These are phyloP conservation scores for Tolypocladium guangdongense DNA, from an alignment of 2,329 filamentous ascomycete species.

Conservation along the genomic window DNA sequence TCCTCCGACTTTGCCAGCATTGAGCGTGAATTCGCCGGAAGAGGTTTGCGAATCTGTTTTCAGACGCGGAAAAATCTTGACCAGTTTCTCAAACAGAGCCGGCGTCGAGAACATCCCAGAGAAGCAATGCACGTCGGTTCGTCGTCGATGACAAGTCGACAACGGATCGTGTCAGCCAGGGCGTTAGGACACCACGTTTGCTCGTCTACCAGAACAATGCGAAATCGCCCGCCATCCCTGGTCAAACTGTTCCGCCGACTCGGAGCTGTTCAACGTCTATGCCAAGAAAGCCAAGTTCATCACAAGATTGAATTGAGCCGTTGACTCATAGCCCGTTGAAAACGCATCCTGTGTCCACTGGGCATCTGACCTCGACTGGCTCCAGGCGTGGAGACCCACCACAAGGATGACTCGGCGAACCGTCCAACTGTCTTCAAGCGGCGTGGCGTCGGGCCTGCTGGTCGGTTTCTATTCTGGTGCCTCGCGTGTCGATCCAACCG, in stretches of 20 bases:
- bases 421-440: neutral
- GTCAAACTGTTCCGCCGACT: neutral
- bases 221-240: neutral
- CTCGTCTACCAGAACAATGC: neutral
- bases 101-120: neutral
- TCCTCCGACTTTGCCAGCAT: neutral
- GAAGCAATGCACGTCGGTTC: neutral
- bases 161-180: neutral
- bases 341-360: neutral
- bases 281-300: neutral
- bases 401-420: neutral
- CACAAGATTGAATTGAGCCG: neutral
- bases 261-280: neutral
- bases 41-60: neutral
- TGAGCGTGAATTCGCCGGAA: neutral
- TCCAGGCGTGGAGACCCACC: neutral
- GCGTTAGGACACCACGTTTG: neutral
- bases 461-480: neutral
- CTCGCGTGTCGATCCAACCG: slow-evolving; percentile 2
- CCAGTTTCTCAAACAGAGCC: neutral
- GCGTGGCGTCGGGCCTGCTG: neutral
- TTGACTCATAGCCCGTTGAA: neutral
- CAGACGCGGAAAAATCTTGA: neutral
- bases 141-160: neutral
- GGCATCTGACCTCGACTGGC: neutral